Percentiles rank a stretch among this genome's conserved stretches.
Conservation (phyloP, 495 filamentous ascomycete genomes). For the Podospora appendiculata region DNA sequence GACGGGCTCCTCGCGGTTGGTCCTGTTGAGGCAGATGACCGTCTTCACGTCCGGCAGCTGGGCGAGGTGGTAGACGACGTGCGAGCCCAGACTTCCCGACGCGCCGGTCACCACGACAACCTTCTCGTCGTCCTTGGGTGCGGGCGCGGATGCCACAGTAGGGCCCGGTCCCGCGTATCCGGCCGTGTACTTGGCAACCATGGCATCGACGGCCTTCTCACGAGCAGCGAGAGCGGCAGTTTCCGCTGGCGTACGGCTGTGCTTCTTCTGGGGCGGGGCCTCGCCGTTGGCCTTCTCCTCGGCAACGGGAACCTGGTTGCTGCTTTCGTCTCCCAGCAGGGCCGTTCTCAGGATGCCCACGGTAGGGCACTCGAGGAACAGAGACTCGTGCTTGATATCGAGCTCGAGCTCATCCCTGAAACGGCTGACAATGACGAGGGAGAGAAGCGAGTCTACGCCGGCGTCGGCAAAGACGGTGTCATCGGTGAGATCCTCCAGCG, state of each 20-base stretch:
- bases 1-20: not conserved
- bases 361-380: constrained; percentile 25
- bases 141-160: not conserved
- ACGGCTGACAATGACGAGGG: constrained; percentile 30
- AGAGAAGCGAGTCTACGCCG: constrained; percentile 41
- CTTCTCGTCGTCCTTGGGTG: not conserved
- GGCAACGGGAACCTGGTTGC: not conserved
- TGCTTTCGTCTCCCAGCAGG: not conserved
- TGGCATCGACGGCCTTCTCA: not conserved
- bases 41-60: constrained; percentile 18
- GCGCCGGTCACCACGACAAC: not conserved
- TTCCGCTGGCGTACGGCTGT: not conserved
- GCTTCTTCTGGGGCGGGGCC: not conserved
- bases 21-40: constrained; percentile 43
- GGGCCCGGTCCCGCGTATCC: not conserved
- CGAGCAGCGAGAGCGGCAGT: not conserved
- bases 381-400: constrained; percentile 25
- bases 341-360: not conserved
- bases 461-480: constrained; percentile 28
- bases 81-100: not conserved
- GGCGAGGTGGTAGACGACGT: constrained; percentile 16
- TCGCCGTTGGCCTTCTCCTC: not conserved
- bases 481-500: constrained; percentile 38
- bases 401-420: constrained; percentile 38
- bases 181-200: not conserved